Conservation (phyloP, 495 filamentous ascomycete species). For the Articulospora tetracladia region DNA sequence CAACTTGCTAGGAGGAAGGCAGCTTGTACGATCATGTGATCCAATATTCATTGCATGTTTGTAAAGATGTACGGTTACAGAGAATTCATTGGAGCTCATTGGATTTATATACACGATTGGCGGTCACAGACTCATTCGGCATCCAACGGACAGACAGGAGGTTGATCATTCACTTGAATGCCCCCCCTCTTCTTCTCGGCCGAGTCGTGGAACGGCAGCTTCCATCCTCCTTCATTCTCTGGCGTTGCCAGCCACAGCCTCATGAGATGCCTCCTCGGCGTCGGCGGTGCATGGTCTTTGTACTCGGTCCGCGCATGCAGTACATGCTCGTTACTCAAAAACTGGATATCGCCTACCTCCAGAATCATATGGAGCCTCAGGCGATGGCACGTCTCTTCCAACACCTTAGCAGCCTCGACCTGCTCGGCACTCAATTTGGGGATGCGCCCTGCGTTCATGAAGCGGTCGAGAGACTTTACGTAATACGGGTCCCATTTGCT, state of each 20-base stretch:
- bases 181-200: slow-evolving; percentile 81
- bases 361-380: slow-evolving; percentile 73
- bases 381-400: slow-evolving; percentile 63
- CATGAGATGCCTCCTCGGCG: slow-evolving; percentile 73
- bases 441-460: slow-evolving; percentile 61
- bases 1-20: not conserved
- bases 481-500: slow-evolving; percentile 79
- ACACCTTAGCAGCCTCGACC: slow-evolving; percentile 54
- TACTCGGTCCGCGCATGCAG: slow-evolving; percentile 69
- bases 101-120: not conserved
- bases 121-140: slow-evolving; percentile 50
- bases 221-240: slow-evolving; percentile 82
- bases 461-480: slow-evolving; percentile 62
- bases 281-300: slow-evolving; percentile 56
- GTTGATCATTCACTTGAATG: slow-evolving; percentile 77
- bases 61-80: too few relatives aligned
- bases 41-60: not conserved
- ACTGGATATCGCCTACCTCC: slow-evolving; percentile 78
- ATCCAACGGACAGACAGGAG: slow-evolving; percentile 60
- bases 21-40: not conserved
- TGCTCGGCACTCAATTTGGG: slow-evolving; percentile 63
- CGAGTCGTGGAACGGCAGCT: slow-evolving; percentile 74
- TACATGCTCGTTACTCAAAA: slow-evolving; percentile 65
- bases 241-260: slow-evolving; percentile 79
- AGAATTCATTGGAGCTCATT: not conserved